Conservation (phyloP, 768 basidiomycete genomes). For the Collybia nuda region DNA sequence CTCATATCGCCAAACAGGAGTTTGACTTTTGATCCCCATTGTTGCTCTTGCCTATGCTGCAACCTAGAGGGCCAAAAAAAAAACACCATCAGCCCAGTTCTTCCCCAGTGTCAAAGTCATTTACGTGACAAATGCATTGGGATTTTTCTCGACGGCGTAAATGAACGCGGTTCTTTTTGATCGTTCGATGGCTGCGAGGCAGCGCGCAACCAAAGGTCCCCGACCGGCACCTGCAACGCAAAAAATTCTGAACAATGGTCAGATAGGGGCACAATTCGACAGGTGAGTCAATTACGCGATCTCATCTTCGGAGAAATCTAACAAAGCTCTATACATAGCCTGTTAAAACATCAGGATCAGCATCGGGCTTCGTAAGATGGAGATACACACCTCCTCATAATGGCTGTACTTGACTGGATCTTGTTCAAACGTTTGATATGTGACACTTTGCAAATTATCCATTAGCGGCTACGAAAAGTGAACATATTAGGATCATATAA, state of each 20-base stretch:
- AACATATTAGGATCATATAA: no score
- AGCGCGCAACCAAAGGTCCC: slow-evolving; percentile 88
- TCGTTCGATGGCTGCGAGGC: slow-evolving; percentile 73
- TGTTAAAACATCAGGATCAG: slow-evolving; percentile 22
- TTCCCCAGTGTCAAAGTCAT: neutral
- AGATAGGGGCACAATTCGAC: neutral
- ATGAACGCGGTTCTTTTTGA: slow-evolving; percentile 61
- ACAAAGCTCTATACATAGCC: slow-evolving; percentile 81
- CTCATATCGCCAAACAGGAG: slow-evolving; percentile 97
- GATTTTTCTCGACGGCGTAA: slow-evolving; percentile 96
- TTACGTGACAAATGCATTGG: slow-evolving; percentile 92
- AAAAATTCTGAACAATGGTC: slow-evolving; percentile 54
- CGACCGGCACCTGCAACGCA: slow-evolving; percentile 95
- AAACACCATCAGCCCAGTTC: no score
- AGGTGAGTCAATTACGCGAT: slow-evolving; percentile 53
- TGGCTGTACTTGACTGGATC: slow-evolving; percentile 96
- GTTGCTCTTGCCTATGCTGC: slow-evolving; percentile 74
- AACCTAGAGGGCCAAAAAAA: slow-evolving; percentile 45
- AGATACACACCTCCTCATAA: slow-evolving; percentile 79
- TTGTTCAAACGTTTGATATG: slow-evolving; percentile 97
- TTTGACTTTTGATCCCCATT: slow-evolving; percentile 82
- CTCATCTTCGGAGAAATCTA: slow-evolving; percentile 61
- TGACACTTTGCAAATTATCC: slow-evolving; percentile 95
- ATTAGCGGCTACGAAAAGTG: slow-evolving; percentile 71
- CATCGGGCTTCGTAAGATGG: slow-evolving; percentile 8